Evolutionary conservation across 2,329 filamentous ascomycete species (phyloP).

Genomic region (Curvularia eragrostidis): DNA sequence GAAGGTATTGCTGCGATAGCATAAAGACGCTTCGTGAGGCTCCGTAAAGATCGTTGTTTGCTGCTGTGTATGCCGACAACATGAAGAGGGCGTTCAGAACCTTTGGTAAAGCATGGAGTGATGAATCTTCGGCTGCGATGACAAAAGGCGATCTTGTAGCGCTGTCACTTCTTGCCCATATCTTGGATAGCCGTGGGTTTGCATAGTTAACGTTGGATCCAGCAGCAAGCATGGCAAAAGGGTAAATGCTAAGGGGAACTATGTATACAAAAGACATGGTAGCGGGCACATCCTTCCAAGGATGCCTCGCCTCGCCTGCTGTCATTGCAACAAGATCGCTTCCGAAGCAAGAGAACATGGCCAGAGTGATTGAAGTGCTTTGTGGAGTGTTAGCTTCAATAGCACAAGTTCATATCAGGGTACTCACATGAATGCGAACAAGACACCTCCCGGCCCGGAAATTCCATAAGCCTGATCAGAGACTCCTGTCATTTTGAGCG

Average conservation of each 20-base stretch:
- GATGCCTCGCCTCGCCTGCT: constrained; percentile 40
- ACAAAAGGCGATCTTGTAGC: constrained; percentile 34
- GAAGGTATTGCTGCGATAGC: constrained; percentile 33
- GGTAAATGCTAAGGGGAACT: constrained; percentile 35
- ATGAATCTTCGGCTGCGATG: constrained; percentile 33
- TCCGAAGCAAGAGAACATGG: constrained; percentile 45
- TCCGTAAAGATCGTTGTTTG: constrained; percentile 41
- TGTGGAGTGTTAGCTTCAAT: neutral
- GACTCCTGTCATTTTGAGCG: constrained; percentile 15
- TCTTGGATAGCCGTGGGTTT: constrained; percentile 31
- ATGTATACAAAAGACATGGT: constrained; percentile 44
- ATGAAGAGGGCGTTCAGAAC: constrained; percentile 40
- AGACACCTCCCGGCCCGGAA: constrained; percentile 30
- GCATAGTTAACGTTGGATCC: constrained; percentile 43
- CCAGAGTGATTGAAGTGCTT: constrained; percentile 38
- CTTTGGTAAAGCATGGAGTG: constrained; percentile 29
- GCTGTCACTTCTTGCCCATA: constrained; percentile 20
- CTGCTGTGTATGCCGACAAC: constrained; percentile 42
- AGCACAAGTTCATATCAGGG: too few relatives aligned
- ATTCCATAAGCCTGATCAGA: constrained; percentile 29
- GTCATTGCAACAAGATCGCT: constrained; percentile 43
- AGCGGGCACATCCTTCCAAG: constrained; percentile 38
- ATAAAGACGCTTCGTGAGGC: constrained; percentile 41
- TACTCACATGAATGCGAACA: constrained; percentile 41
- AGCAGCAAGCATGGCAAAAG: constrained; percentile 36